A percentile compares a stretch with the other conserved stretches of the same genome.
These are phyloP conservation scores for Metarhizium brunneum DNA, from an alignment of 2,329 filamentous ascomycete genomes.

Conservation along the genomic window DNA sequence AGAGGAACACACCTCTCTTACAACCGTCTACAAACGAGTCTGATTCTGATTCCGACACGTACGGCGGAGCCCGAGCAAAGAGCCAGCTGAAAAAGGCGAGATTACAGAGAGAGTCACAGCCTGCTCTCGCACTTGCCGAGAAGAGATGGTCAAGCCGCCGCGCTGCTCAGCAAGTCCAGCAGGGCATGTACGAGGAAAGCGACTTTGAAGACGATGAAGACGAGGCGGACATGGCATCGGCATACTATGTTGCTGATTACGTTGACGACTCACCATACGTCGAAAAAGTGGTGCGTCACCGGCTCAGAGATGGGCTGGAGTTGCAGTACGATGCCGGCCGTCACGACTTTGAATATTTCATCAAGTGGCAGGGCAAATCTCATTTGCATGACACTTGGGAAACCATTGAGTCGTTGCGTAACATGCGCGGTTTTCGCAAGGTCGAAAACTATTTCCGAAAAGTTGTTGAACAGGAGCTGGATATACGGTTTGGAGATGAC, in stretches of 20 bases:
- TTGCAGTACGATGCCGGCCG: constrained; percentile 46
- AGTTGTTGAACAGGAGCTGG: constrained; percentile 68
- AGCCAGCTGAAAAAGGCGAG: constrained; percentile 68
- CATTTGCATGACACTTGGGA: constrained; percentile 97
- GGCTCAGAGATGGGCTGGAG: constrained; percentile 59
- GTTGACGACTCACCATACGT: constrained; percentile 79
- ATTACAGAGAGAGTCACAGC: constrained; percentile 59
- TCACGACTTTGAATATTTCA: constrained; percentile 80
- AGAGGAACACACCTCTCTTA: constrained; percentile 46
- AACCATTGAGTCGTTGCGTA: constrained; percentile 60
- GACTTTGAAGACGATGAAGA: constrained; percentile 57
- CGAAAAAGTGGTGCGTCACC: constrained; percentile 83
- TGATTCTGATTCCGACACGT: constrained; percentile 66
- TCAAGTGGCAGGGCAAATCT: constrained; percentile 96
- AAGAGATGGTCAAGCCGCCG: constrained; percentile 87
- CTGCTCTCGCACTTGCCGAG: constrained; percentile 60
- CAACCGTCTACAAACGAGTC: constrained; percentile 50
- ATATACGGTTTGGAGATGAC: constrained; percentile 66
- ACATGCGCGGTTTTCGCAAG: constrained; percentile 76
- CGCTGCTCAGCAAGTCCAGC: constrained; percentile 64
- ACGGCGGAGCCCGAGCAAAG: constrained; percentile 66
- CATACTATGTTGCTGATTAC: constrained; percentile 58
- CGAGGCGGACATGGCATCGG: constrained; percentile 45
- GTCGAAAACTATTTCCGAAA: constrained; percentile 94
- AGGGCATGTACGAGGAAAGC: constrained; percentile 56